phyloP scores from a whole-genome alignment of 805 yeast species.

The Ogataea angusta region DNA sequence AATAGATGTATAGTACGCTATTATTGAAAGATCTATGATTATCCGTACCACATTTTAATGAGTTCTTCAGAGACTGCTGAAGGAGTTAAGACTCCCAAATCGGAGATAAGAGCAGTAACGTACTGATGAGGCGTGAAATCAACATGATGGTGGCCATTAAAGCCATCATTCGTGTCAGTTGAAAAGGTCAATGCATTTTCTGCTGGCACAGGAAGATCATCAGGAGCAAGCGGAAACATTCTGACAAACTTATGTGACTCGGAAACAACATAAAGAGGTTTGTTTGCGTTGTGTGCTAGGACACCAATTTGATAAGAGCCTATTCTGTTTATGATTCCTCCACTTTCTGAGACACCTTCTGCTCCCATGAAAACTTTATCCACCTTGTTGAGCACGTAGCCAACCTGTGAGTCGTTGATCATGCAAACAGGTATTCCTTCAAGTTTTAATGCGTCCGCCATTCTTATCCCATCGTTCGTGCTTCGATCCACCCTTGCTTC shows the following conservation, averaged over 20 bases:
- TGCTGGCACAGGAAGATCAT: constrained; percentile 69
- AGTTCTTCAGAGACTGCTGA: constrained; percentile 98
- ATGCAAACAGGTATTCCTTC: constrained; percentile 82
- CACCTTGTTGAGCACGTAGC: constrained; percentile 84
- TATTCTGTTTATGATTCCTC: constrained; percentile 93
- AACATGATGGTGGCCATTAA: constrained; percentile 51
- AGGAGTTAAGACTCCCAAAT: constrained; percentile 94
- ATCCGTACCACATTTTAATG: constrained; percentile 97
- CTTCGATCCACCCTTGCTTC: constrained; percentile 86
- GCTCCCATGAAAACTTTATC: constrained; percentile 97
- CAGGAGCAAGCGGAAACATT: constrained; percentile 89
- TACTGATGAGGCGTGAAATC: constrained; percentile 97
- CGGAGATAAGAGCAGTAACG: constrained; percentile 93
- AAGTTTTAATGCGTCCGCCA: constrained; percentile 65
- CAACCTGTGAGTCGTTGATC: constrained; percentile 91
- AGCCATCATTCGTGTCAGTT: constrained; percentile 29
- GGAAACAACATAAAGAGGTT: constrained; percentile 90
- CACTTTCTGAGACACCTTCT: constrained; percentile 98
- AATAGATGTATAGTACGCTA: constrained; percentile 7
- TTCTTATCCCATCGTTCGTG: constrained; percentile 69
- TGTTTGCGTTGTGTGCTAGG: constrained; percentile 82
- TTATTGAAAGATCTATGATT: constrained; percentile 13
- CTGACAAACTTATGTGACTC: constrained; percentile 96
- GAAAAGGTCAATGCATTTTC: constrained; percentile 45
- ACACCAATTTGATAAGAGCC: constrained; percentile 96